Conservation (phyloP, 306 rosid species). For the Geum urbanum region DNA sequence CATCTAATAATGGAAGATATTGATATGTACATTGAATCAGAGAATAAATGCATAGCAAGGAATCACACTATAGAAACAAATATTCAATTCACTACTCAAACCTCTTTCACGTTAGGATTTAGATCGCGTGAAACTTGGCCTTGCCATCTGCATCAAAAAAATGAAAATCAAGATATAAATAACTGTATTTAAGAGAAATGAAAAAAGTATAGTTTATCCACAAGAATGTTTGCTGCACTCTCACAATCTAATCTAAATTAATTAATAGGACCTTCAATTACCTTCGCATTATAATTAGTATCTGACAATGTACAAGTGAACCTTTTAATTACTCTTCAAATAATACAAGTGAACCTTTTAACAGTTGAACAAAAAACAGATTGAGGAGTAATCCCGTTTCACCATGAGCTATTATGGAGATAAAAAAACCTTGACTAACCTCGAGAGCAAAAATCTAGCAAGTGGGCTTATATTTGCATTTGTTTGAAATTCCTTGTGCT, state of each 20-base stretch:
- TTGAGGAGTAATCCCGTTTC: neutral
- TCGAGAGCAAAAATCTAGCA: constrained; percentile 93
- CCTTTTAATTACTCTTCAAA: neutral
- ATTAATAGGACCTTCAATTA: neutral
- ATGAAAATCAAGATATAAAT: neutral
- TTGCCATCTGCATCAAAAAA: constrained; percentile 83
- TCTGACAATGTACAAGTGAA: neutral
- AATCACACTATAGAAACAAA: constrained; percentile 38
- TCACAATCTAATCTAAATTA: neutral
- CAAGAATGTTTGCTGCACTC: neutral
- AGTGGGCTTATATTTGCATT: constrained; percentile 82
- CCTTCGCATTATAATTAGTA: neutral
- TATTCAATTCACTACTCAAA: constrained; percentile 10
- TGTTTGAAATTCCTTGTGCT: constrained; percentile 57
- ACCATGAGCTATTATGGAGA: neutral
- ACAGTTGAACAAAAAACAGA: neutral
- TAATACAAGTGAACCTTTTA: neutral
- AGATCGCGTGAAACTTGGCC: constrained; percentile 83
- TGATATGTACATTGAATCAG: constrained; percentile 67
- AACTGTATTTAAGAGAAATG: neutral
- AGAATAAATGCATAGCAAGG: constrained; percentile 34
- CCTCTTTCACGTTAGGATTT: constrained; percentile 51
- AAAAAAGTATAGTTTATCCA: neutral
- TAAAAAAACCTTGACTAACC: constrained; percentile 36
- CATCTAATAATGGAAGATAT: constrained; percentile 19